These are phyloP conservation scores for Penicillium freii DNA, from an alignment of 2,329 filamentous ascomycete species.

Conservation along the genomic window DNA sequence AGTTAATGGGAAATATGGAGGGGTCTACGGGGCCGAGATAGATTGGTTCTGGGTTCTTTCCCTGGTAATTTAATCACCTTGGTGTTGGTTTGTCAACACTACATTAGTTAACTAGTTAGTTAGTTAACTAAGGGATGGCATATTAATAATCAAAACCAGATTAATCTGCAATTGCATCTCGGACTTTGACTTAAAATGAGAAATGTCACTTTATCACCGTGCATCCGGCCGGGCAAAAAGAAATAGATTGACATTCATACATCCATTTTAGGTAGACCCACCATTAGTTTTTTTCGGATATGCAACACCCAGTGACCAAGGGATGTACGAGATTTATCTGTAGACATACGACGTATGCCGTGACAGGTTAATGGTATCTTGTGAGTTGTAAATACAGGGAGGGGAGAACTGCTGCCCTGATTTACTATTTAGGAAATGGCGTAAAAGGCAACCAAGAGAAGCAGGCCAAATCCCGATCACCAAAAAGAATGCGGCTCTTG, in stretches of 20 bases:
- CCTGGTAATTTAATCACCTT: background rate
- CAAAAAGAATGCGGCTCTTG: constrained; percentile 9
- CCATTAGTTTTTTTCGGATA: background rate
- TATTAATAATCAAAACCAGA: background rate
- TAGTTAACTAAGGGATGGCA: background rate
- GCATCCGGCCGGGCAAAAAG: background rate
- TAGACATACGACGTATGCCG: background rate
- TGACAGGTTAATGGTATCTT: background rate
- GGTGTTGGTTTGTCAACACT: background rate
- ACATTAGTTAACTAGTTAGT: background rate
- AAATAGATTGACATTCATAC: background rate
- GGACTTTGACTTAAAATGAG: background rate
- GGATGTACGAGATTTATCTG: background rate
- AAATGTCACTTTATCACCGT: constrained; percentile 1
- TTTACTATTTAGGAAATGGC: background rate
- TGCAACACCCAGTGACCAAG: background rate
- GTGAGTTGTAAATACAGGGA: background rate
- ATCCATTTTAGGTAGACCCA: background rate
- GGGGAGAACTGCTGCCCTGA: background rate
- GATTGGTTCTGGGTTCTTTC: background rate
- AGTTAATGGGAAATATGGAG: background rate
- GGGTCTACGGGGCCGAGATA: background rate
- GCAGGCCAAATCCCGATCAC: background rate
- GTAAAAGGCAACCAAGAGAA: background rate
- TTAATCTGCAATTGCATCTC: background rate